Evolutionary conservation across 441 rosid species (phyloP), one percentile per base, ranked within the genome.

Genomic region (Croton laevigatus): DNA sequence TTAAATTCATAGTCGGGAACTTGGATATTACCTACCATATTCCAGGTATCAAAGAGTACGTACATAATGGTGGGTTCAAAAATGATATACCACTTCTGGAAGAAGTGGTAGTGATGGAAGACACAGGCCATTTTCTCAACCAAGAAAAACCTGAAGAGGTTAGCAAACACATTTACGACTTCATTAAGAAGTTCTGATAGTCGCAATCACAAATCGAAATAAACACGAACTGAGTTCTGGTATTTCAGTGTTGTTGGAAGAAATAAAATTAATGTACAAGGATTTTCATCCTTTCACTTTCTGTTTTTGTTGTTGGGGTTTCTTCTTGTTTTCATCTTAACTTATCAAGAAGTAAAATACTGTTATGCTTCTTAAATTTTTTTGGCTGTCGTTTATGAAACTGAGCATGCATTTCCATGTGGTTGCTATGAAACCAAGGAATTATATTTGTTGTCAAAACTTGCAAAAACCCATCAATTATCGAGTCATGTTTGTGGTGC

Each of bases 91-190:
- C 85, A 0, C 42, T 71, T 42, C 53, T 81, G 65, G 66, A 81
- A 70, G 85, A 81, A 57, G 82, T 81, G 73, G 82, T 77, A 2
- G 83, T 82, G 37, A 62, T 82, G 83, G 80, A 82, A 75, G 81
- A 73, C 22, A 79, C 68, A 17, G 85, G 72, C 64, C 81, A 82
- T 59, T 79, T 77, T 62, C 73, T 82, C 57, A 65, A 70, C 72
- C 75, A 79, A 46, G 85, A 79, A 67, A 77, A 73, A 66, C 72
- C 78, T 0, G 81, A 75, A 1, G 81, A 82, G 46, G 59, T 82
- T 51, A 75, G 61, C 42, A 27, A 54, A 10, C 81, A 82, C 76
- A 79, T 82, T 16, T 70, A 77, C 22, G 79, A 79, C 66, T 82
- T 79, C 80, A 70, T 82, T 62, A 79, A 75, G 66, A 77, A 77